Percentiles rank a stretch among this genome's conserved stretches.
These are phyloP conservation scores for Ascomycota sp. DNA, from an alignment of 2,329 filamentous ascomycete species.

Conservation along the genomic window DNA sequence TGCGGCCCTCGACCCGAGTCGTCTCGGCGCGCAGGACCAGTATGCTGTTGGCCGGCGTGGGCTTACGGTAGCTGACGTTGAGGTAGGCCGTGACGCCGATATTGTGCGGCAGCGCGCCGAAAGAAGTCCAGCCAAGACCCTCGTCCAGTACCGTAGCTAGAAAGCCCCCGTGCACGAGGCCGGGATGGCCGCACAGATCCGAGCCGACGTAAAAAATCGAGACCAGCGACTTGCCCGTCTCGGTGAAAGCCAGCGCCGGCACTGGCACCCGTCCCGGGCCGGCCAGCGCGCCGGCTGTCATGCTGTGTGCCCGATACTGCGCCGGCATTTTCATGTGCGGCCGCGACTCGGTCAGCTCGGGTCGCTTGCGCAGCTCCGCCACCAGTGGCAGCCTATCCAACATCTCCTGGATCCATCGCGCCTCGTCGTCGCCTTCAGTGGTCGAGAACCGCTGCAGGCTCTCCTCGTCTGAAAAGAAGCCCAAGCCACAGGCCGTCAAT, in stretches of 20 bases:
- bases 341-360: conserved; percentile 52
- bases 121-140: conserved; percentile 70
- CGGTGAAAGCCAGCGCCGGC: conserved; percentile 59
- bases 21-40: conserved; percentile 64
- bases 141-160: conserved; percentile 89
- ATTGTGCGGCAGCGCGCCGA: conserved; percentile 70
- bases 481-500: conserved; percentile 14
- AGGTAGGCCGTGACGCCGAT: conserved; percentile 74
- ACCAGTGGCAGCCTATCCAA: conserved; percentile 63
- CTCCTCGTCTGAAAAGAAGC: conserved; percentile 41
- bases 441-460: conserved; percentile 46
- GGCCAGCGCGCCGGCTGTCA: conserved; percentile 63
- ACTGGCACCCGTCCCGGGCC: conserved; percentile 60
- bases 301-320: conserved; percentile 46
- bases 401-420: conserved; percentile 43
- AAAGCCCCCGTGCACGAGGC: conserved; percentile 76
- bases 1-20: conserved; percentile 71
- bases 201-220: conserved; percentile 58
- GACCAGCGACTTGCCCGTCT: conserved; percentile 46
- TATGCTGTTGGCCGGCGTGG: conserved; percentile 54
- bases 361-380: conserved; percentile 42
- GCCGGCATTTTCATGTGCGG: conserved; percentile 75
- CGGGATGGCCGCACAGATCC: conserved; percentile 73
- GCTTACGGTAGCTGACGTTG: conserved; percentile 63
- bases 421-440: conserved; percentile 23